Conservation (phyloP, 1,284 basidiomycete genomes). For the Coniophora puteana region DNA sequence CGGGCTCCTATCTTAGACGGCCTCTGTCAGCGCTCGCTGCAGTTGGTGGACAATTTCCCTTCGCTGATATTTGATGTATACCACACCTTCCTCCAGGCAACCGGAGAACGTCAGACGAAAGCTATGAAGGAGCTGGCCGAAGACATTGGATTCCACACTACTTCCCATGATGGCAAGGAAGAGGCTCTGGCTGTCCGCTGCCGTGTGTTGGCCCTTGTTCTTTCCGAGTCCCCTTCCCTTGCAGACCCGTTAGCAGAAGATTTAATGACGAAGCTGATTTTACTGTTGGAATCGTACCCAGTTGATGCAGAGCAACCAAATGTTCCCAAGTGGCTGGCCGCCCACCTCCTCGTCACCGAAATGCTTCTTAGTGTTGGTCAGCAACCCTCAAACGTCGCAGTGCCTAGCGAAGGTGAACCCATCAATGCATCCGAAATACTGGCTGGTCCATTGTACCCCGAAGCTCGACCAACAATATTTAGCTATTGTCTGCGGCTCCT, state of each 20-base stretch:
- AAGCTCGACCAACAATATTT: conserved; percentile 67
- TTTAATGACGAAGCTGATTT: conserved; percentile 64
- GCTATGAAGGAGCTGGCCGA: conserved; percentile 66
- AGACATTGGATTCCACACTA: conserved; percentile 68
- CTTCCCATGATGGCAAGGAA: conserved; percentile 65
- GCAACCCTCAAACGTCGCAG: conserved; percentile 57
- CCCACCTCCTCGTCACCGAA: conserved; percentile 79
- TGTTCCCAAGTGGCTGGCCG: conserved; percentile 81
- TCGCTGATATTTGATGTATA: conserved; percentile 90
- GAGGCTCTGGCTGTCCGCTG: conserved; percentile 79
- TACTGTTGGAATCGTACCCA: conserved; percentile 58
- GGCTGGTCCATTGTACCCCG: conserved; percentile 56
- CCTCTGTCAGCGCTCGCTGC: conserved; percentile 69
- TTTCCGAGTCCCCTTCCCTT: conserved; percentile 69
- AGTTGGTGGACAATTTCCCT: conserved; percentile 83
- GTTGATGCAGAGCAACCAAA: conserved; percentile 43
- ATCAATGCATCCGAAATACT: conserved; percentile 47
- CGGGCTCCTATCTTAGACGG: conserved; percentile 65
- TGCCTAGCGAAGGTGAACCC: conserved; percentile 68
- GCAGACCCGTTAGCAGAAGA: conserved; percentile 45
- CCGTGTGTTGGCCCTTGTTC: conserved; percentile 80
- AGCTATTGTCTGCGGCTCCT: conserved; percentile 72
- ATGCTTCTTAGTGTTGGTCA: conserved; percentile 75
- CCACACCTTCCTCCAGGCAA: conserved; percentile 68
- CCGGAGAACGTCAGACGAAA: conserved; percentile 55